Evolutionary conservation across 306 rosid genomes (phyloP).

Genomic region (Inga leiocalycina): DNA sequence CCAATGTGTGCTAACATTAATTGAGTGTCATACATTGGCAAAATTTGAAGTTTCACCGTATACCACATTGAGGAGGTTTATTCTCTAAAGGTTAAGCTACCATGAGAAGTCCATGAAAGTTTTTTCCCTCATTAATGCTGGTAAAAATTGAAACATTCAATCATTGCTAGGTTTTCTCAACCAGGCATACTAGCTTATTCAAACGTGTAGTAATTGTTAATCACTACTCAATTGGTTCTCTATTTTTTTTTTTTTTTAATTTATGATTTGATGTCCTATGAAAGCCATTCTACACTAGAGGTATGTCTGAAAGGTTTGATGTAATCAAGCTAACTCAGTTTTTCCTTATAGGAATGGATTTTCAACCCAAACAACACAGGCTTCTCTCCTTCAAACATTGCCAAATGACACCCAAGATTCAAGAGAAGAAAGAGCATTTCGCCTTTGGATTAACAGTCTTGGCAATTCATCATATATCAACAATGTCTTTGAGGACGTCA

Average conservation of each 20-base stretch:
- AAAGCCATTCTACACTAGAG: background rate
- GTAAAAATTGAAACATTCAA: background rate
- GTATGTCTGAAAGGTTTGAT: background rate
- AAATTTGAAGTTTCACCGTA: background rate
- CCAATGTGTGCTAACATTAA: no score
- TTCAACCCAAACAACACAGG: constrained; percentile 68
- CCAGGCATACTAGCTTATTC: background rate
- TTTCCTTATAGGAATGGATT: constrained; percentile 79
- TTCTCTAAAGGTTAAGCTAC: background rate
- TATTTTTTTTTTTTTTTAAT: background rate
- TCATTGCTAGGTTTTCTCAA: background rate
- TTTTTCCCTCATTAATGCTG: background rate
- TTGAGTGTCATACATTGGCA: no score
- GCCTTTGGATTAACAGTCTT: constrained; percentile 91
- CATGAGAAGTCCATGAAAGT: background rate
- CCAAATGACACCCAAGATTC: constrained; percentile 81
- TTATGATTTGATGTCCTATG: background rate
- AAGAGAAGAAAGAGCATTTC: constrained; percentile 94
- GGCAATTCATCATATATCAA: constrained; percentile 80
- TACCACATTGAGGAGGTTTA: background rate
- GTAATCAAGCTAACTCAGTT: constrained; percentile 16
- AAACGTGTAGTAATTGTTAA: background rate
- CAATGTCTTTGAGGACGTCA: constrained; percentile 94
- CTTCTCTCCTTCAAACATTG: constrained; percentile 74
- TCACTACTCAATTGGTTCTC: constrained; percentile 1